These are phyloP conservation scores for Dictyostelium discoideum DNA, from an alignment of 78 protist genomes.

Conservation along the genomic window dicty_2.7 NC_007088.5:1753001-1753500, in stretches of 20 bases:
- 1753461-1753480: slow-evolving; percentile 1
- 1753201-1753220: neutral
- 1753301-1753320: neutral
- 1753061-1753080: neutral
- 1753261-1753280: neutral
- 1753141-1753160: neutral
- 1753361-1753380: neutral
- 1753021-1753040: neutral
- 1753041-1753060: neutral
- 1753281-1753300: neutral
- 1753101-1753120: neutral
- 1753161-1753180: neutral
- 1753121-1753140: neutral
- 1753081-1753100: neutral
- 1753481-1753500: slow-evolving; percentile 13
- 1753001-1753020: neutral
- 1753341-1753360: slow-evolving; percentile 9
- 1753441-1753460: slow-evolving; percentile 11
- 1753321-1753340: neutral
- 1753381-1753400: neutral
- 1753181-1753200: neutral
- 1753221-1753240: neutral
- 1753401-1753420: neutral
- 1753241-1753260: neutral
- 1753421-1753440: neutral